Evolutionary conservation across 768 basidiomycete genomes (phyloP), one percentile per base, ranked within the genome.

Genomic region (Lepiota venenata): DNA sequence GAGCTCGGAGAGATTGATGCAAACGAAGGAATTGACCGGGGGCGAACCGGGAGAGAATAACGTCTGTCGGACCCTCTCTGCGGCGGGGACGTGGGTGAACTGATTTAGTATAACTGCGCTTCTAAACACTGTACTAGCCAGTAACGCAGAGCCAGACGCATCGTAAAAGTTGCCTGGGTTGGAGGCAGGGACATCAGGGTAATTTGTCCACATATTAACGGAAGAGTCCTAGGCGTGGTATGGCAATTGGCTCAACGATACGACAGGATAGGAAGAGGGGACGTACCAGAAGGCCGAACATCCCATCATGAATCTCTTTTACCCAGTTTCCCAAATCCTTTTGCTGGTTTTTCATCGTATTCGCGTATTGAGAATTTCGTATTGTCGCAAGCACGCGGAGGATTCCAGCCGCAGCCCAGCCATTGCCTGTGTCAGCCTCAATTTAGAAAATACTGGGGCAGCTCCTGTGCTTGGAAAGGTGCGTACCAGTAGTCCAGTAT

Each of bases 351-450:
- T 73, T 63, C 55, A 91, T 66, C 6, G 68, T 63, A 27, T 70
- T 70, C 1, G 77, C 71, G 56, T 74, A 90, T 46, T 76, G 69
- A 0, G 88, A 88, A 29, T 80, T 70, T 58, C 80, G 73, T 54
- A 93, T 85, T 1, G 90, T 93, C 2, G 80, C 84, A 0, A 88
- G 73, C 2, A 94, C 93, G 5, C 93, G 84, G 9, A 91, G 72
- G 79, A 93, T 93, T 1, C 93, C 93, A 15, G 84, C 87, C 0
- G 91, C 90, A 0, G 88, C 93, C 93, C 93, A 96, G 2, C 74
- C 93, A 53, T 94, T 93, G 0, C 92, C 92, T 88, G 39, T 2
- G 18, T 32, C 18, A 50, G 39, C 9, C 18, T 21, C 11, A 43
- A 14, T 32, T 46, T 10, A 20, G 20, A 2, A 35, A 2, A 22